phyloP scores from a whole-genome alignment of 495 filamentous ascomycete genomes.

The Margaritispora aquatica region DNA sequence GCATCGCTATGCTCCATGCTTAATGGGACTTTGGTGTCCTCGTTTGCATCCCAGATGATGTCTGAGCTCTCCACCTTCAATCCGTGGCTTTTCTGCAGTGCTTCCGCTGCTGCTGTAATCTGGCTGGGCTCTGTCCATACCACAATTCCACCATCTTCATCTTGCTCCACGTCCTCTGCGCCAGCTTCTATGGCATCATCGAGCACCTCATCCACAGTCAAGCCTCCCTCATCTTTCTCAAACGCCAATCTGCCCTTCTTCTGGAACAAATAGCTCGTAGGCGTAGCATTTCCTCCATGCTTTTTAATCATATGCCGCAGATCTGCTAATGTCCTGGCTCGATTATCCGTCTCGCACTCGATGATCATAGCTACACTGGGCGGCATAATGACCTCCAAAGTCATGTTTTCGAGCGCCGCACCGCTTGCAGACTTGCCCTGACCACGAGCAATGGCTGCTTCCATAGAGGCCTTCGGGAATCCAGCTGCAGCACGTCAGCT shows the following conservation, averaged over 20 bases:
- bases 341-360: slow-evolving; percentile 72
- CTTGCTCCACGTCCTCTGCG: slow-evolving; percentile 70
- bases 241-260: slow-evolving; percentile 68
- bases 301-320: slow-evolving; percentile 63
- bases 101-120: slow-evolving; percentile 58
- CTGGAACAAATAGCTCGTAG: slow-evolving; percentile 78
- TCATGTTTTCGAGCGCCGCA: slow-evolving; percentile 63
- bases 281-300: slow-evolving; percentile 56
- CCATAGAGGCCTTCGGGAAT: slow-evolving; percentile 77
- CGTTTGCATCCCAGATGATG: slow-evolving; percentile 81
- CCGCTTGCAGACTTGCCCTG: slow-evolving; percentile 74
- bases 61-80: slow-evolving; percentile 63
- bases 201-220: slow-evolving; percentile 66
- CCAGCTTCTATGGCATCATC: slow-evolving; percentile 84
- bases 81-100: slow-evolving; percentile 47
- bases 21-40: slow-evolving; percentile 63
- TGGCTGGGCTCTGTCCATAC: slow-evolving; percentile 68
- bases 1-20: slow-evolving; percentile 41
- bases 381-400: slow-evolving; percentile 77
- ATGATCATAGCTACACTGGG: slow-evolving; percentile 73
- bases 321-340: slow-evolving; percentile 63
- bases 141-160: slow-evolving; percentile 61
- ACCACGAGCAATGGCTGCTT: slow-evolving; percentile 76
- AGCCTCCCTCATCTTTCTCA: slow-evolving; percentile 48
- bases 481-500: slow-evolving; percentile 40